Conservation (phyloP, 805 yeast genomes). For the Pichia heedii region DNA sequence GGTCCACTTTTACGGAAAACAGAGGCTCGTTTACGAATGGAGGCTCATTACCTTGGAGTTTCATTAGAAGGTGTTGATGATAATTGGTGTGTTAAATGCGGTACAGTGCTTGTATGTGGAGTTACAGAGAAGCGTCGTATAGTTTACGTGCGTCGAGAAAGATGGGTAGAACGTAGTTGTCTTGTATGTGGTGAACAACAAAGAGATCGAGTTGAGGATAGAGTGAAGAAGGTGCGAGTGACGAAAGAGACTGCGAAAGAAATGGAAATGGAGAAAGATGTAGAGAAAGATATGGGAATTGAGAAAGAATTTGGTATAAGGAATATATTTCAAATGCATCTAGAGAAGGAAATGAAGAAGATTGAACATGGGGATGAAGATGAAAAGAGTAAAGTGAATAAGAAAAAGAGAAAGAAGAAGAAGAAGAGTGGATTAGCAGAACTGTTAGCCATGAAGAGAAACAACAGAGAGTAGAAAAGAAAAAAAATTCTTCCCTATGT, state of each 20-base stretch:
- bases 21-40: too few relatives aligned
- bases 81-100: too few relatives aligned
- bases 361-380: neutral
- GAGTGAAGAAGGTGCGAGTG: neutral
- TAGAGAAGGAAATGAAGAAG: too few relatives aligned
- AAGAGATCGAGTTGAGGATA: too few relatives aligned
- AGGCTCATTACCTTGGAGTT: neutral
- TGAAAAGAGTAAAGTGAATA: slow-evolving; percentile 2
- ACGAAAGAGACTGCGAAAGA: slow-evolving; percentile 6
- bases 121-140: neutral
- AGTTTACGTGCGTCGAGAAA: neutral
- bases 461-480: neutral
- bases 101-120: neutral
- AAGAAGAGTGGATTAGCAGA: slow-evolving; percentile 18
- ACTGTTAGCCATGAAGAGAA: neutral
- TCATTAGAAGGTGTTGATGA: neutral
- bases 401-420: slow-evolving; percentile 19
- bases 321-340: too few relatives aligned
- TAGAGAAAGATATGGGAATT: too few relatives aligned
- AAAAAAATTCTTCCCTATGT: too few relatives aligned
- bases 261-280: slow-evolving; percentile 3
- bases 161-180: neutral
- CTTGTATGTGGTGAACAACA: neutral
- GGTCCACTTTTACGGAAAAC: neutral
- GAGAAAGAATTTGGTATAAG: too few relatives aligned